phyloP scores from a whole-genome alignment of 768 basidiomycete species.

The Leccinellum rugosiceps region DNA sequence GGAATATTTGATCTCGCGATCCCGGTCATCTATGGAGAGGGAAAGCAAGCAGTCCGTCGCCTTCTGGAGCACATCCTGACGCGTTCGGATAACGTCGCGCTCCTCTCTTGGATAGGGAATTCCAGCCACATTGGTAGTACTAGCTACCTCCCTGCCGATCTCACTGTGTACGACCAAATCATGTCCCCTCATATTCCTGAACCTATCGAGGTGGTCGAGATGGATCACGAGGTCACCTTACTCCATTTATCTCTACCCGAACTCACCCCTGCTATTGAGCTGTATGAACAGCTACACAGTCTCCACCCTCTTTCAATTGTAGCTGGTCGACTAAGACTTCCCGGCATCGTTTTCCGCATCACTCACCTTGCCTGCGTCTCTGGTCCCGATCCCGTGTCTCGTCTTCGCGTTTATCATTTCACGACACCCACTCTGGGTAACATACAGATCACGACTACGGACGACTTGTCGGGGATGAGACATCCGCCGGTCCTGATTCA shows the following conservation, averaged over 20 bases:
- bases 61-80: background rate
- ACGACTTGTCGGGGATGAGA: background rate
- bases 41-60: background rate
- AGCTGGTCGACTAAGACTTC: background rate
- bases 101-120: background rate
- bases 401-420: background rate
- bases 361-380: background rate
- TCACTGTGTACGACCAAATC: background rate
- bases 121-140: background rate
- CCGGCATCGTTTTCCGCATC: background rate
- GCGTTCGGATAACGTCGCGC: background rate
- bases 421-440: background rate
- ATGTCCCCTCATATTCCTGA: background rate
- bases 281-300: background rate
- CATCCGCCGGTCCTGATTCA: background rate
- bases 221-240: background rate
- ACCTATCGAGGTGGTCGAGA: background rate
- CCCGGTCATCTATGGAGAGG: background rate
- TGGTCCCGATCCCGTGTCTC: background rate
- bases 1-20: background rate
- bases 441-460: background rate
- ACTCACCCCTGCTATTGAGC: background rate
- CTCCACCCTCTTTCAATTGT: background rate
- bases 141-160: background rate
- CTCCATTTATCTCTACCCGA: background rate